These are phyloP conservation scores for Fusarium nurragi DNA, from an alignment of 2,329 filamentous ascomycete species.

Conservation along the genomic window DNA sequence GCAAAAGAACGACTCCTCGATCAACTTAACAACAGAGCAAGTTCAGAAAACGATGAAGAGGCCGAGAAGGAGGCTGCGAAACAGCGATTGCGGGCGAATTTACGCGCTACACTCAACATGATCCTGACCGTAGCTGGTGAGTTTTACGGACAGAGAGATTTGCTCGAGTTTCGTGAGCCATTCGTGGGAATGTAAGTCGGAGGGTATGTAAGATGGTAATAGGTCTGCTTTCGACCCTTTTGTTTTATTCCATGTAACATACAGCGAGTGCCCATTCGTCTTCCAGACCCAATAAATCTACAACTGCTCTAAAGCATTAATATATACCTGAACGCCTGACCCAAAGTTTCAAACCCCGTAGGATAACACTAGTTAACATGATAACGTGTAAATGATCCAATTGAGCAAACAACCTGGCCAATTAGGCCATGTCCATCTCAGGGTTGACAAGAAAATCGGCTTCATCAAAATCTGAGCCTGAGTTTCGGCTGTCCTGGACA, in stretches of 20 bases:
- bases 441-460: slow-evolving; percentile 70
- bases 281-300: slow-evolving; percentile 22
- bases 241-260: slow-evolving; percentile 25
- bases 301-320: slow-evolving; percentile 34
- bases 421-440: slow-evolving; percentile 52
- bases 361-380: slow-evolving; percentile 21
- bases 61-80: slow-evolving; percentile 43
- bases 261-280: slow-evolving; percentile 21
- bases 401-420: background rate
- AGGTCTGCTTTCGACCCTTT: slow-evolving; percentile 20
- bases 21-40: slow-evolving; percentile 49
- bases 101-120: slow-evolving; percentile 86
- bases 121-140: slow-evolving; percentile 88
- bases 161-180: slow-evolving; percentile 77
- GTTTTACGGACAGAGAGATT: slow-evolving; percentile 87
- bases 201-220: slow-evolving; percentile 2
- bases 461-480: slow-evolving; percentile 71
- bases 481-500: slow-evolving; percentile 59
- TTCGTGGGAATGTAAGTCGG: slow-evolving; percentile 58
- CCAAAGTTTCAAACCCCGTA: slow-evolving; percentile 25
- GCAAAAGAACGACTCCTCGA: slow-evolving; percentile 61
- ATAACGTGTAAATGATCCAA: slow-evolving; percentile 1
- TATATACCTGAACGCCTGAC: slow-evolving; percentile 37
- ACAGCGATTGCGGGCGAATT: slow-evolving; percentile 57
- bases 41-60: slow-evolving; percentile 41